Evolutionary conservation across 345 rosid genomes (phyloP).

Genomic region (Brassica nigra): DNA sequence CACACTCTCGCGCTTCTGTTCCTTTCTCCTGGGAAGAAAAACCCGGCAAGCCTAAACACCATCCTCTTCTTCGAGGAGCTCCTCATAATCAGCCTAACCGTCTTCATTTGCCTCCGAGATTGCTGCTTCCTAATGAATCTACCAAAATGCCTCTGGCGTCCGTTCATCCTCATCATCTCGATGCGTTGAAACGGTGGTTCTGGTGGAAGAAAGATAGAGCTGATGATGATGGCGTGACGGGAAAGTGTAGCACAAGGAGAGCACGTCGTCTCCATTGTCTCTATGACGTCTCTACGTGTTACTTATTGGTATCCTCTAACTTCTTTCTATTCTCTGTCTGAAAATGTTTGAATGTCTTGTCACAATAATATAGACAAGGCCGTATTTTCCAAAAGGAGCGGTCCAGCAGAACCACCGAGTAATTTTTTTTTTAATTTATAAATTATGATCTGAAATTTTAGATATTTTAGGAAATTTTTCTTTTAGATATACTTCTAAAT

Average conservation of each 20-base stretch:
- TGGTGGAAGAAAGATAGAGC: constrained; percentile 46
- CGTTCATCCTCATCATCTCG: background rate
- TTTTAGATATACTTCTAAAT: too few species aligned
- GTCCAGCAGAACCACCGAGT: too few species aligned
- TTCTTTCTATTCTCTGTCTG: background rate
- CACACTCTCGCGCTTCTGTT: constrained; percentile 59
- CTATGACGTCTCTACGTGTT: constrained; percentile 40
- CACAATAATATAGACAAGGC: background rate
- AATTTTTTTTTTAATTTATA: too few species aligned
- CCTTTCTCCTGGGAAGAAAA: constrained; percentile 88
- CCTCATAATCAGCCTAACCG: constrained; percentile 36
- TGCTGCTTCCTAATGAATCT: constrained; percentile 38
- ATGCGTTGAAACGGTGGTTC: constrained; percentile 42
- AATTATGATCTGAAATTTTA: too few species aligned
- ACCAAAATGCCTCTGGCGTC: constrained; percentile 39
- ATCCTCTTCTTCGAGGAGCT: constrained; percentile 15
- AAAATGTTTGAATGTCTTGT: background rate
- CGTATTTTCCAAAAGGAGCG: too few species aligned
- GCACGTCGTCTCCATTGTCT: constrained; percentile 39
- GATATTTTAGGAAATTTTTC: too few species aligned
- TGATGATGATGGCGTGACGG: constrained; percentile 24
- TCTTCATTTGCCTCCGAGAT: constrained; percentile 63
- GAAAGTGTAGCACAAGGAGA: constrained; percentile 44
- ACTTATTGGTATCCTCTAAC: constrained; percentile 47
- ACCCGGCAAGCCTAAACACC: constrained; percentile 76